phyloP scores from a whole-genome alignment of 2,329 filamentous ascomycete genomes.

The Trichocomaceae sp. region DNA sequence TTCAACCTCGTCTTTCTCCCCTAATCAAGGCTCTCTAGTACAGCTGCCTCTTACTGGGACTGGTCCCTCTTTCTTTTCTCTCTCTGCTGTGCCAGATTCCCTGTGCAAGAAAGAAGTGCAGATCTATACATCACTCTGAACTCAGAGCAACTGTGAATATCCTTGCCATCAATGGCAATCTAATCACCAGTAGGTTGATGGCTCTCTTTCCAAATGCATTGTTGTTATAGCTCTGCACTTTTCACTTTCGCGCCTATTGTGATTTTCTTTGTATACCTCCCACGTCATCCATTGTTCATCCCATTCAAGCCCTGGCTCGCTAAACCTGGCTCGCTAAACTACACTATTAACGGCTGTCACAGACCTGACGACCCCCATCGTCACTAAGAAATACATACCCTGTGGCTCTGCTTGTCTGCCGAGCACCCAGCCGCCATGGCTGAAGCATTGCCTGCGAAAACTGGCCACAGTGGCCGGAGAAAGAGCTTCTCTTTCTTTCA shows the following conservation, averaged over 20 bases:
- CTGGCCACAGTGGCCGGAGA: slow-evolving; percentile 21
- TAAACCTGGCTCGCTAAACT: slow-evolving; percentile 4
- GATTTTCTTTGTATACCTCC: slow-evolving; percentile 6
- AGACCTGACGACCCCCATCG: slow-evolving; percentile 22
- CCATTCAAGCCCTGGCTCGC: slow-evolving; percentile 3
- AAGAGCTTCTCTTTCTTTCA: slow-evolving; percentile 29
- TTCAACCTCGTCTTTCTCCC: slow-evolving; percentile 4
- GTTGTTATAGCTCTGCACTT: background rate
- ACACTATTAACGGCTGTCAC: slow-evolving; percentile 6
- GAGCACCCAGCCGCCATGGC: slow-evolving; percentile 17
- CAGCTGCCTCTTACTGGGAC: background rate
- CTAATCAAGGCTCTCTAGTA: background rate
- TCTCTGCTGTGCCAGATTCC: background rate
- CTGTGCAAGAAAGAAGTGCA: background rate
- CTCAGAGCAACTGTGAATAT: slow-evolving; percentile 4
- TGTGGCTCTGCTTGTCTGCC: background rate
- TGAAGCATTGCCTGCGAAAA: slow-evolving; percentile 9
- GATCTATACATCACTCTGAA: background rate
- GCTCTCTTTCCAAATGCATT: background rate
- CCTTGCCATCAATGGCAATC: slow-evolving; percentile 9
- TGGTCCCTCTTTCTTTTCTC: background rate
- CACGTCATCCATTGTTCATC: slow-evolving; percentile 6
- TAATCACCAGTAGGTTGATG: slow-evolving; percentile 7
- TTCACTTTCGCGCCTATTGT: background rate
- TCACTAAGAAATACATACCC: slow-evolving; percentile 16